Conservation (phyloP, 176 grass and related monocot genomes). For the Panicum miliaceum region DNA sequence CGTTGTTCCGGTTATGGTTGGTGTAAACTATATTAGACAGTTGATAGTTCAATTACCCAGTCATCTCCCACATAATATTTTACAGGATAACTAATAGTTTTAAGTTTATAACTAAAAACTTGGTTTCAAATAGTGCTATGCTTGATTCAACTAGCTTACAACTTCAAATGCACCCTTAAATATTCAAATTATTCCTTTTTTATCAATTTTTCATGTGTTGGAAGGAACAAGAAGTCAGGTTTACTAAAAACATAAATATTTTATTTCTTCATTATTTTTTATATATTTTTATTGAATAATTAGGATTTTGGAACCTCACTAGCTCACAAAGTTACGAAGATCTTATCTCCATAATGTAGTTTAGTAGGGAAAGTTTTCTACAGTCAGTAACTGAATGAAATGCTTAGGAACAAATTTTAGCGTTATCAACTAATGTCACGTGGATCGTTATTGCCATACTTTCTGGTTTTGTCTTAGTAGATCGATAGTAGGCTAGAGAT, state of each 20-base stretch:
- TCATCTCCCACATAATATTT: not conserved
- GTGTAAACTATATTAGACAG: not conserved
- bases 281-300: conserved; percentile 6
- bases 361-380: not conserved
- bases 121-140: not conserved
- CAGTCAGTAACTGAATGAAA: not conserved
- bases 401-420: not conserved
- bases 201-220: not conserved
- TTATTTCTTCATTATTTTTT: not conserved
- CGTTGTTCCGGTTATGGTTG: conserved; percentile 1
- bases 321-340: not conserved
- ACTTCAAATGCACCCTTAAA: not conserved
- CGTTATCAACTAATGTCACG: not conserved
- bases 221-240: not conserved
- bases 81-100: not conserved
- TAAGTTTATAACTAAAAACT: not conserved
- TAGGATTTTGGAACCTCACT: not conserved
- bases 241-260: not conserved
- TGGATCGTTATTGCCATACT: not conserved
- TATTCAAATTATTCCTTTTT: conserved; percentile 1
- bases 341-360: not conserved
- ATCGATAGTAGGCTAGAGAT: not conserved
- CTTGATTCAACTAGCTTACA: not conserved
- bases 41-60: conserved; percentile 17
- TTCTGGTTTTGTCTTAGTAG: not conserved